Evolutionary conservation across 805 yeast genomes (phyloP).

Genomic region (Kluyveromyces siamensis): DNA sequence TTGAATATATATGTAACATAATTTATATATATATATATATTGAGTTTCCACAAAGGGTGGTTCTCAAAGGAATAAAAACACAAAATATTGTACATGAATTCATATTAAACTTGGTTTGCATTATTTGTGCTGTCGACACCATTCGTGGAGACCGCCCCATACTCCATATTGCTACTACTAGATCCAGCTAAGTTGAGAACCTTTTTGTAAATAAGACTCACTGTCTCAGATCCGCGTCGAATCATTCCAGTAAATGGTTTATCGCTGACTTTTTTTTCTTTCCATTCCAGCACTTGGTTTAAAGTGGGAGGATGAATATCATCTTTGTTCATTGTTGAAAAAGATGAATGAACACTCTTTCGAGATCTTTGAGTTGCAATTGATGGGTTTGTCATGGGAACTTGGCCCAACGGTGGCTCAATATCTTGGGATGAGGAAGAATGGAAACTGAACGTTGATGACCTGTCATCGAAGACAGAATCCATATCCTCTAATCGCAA

Average conservation of each 20-base stretch:
- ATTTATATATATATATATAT: too few species aligned
- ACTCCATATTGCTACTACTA: constrained; percentile 5
- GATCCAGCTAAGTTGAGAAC: constrained; percentile 10
- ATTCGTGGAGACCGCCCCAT: constrained; percentile 11
- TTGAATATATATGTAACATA: neutral
- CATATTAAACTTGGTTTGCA: neutral
- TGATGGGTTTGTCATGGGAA: neutral
- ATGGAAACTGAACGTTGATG: constrained; percentile 28
- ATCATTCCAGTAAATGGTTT: constrained; percentile 21
- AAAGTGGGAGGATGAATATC: constrained; percentile 32
- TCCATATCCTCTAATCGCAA: constrained; percentile 88
- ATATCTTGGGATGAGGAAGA: constrained; percentile 18
- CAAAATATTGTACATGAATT: neutral
- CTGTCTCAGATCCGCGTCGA: constrained; percentile 33
- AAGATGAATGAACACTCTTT: constrained; percentile 1
- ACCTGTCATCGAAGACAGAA: constrained; percentile 69
- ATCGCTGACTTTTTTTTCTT: constrained; percentile 21
- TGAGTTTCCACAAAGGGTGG: neutral
- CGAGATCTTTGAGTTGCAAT: neutral
- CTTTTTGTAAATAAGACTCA: constrained; percentile 25
- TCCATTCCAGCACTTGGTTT: constrained; percentile 30
- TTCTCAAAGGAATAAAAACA: neutral
- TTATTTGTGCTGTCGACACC: neutral
- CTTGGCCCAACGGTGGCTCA: constrained; percentile 7
- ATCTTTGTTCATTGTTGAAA: constrained; percentile 8